Base-by-base conservation (phyloP, 495 filamentous ascomycete genomes). In the Aspergillus indologenus region DNA sequence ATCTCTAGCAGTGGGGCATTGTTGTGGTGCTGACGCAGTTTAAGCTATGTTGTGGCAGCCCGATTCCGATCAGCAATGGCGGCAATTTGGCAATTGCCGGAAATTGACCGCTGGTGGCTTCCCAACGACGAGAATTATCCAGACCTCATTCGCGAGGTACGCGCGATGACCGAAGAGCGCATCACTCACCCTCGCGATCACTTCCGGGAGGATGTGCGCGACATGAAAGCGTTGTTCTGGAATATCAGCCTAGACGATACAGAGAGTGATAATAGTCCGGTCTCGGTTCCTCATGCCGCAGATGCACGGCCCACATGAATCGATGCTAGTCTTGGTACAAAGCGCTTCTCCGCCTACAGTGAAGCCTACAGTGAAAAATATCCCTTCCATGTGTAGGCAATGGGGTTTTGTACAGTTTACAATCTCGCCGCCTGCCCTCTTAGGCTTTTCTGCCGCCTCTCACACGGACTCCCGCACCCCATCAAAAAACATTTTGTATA, bases 51-150 rank as follows among this genome's bases (percentile, higher is more conserved):
- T 23, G 91, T 87, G 60, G 87, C 92, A 8, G 72, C 82, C 26
- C 85, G 82, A 45, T 87, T 92, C 71, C 90, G 93, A 64, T 71
- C 74, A 22, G 83, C 81, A 53, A 86, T 98, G 77, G 83, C 89
- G 15, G 82, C 85, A 26, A 68, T 88, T 31, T 96, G 91, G 80
- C 75, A 81, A 61, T 76, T 87, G 34, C 81, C 84, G 11, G 86
- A 85, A 52, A 78, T 90, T 57, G 78, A 82, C 53, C 81, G 87
- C 42, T 96, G 91, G 90, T 96, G 91, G 91, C 82, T 95, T 21
- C 90, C 91, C 2, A 84, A 92, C 65, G 84, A 91, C 65, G 88
- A 91, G 75, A 85, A 83, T 20, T 87, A 85, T 63, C 82, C 83
- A 3, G 78, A 82, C 6, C 81, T 94, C 29, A 77, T 95, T 34